Percentiles rank a stretch among this genome's conserved stretches.
Conservation (phyloP, 768 basidiomycete species). For the Boletus subparvulus region DNA sequence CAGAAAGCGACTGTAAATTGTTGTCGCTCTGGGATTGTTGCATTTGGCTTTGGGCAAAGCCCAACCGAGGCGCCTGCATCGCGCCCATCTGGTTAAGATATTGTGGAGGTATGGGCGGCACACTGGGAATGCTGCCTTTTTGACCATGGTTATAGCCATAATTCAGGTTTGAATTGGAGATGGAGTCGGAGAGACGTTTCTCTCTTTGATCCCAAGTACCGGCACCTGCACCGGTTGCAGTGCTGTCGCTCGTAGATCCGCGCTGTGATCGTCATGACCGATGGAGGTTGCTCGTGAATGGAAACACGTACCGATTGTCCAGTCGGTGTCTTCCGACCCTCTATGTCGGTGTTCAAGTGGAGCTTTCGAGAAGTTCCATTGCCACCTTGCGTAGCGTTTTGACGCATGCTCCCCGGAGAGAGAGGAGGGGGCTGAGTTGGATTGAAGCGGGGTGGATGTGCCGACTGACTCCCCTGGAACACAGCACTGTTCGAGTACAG, state of each 20-base stretch:
- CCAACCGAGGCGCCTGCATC: constrained; percentile 39
- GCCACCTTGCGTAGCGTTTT: constrained; percentile 38
- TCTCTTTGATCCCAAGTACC: constrained; percentile 69
- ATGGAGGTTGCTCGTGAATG: constrained; percentile 42
- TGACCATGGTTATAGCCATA: constrained; percentile 50
- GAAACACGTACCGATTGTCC: constrained; percentile 50
- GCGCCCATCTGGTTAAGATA: constrained; percentile 58
- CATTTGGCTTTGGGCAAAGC: constrained; percentile 31
- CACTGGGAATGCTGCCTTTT: constrained; percentile 52
- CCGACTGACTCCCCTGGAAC: constrained; percentile 49
- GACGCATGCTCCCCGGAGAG: constrained; percentile 38
- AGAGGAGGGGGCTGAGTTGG: constrained; percentile 46
- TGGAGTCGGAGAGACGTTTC: constrained; percentile 50
- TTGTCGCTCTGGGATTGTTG: constrained; percentile 30
- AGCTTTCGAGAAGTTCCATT: constrained; percentile 46
- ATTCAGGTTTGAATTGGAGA: constrained; percentile 70
- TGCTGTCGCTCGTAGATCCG: constrained; percentile 27
- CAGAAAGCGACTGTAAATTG: constrained; percentile 41
- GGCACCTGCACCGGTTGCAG: constrained; percentile 36
- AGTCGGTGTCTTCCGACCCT: constrained; percentile 63
- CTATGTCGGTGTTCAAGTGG: constrained; percentile 61
- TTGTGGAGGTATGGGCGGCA: constrained; percentile 72
- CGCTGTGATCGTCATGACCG: constrained; percentile 36
- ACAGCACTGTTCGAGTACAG: constrained; percentile 31
- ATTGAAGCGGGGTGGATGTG: constrained; percentile 71